phyloP scores from a whole-genome alignment of 2,329 filamentous ascomycete species.

The Bipolaris zeicola region DNA sequence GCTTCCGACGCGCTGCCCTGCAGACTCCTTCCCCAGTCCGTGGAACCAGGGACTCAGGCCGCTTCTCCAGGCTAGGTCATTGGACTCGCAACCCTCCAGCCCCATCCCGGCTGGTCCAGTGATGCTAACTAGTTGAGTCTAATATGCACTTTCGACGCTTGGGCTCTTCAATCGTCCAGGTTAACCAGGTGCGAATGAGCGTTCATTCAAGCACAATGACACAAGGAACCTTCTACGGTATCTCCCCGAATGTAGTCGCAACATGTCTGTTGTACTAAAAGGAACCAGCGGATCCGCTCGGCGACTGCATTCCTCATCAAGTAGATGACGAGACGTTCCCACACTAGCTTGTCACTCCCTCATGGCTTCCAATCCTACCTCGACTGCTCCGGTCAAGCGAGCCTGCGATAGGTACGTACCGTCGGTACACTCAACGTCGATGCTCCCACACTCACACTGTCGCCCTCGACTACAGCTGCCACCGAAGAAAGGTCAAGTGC shows the following conservation, averaged over 20 bases:
- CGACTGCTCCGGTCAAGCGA: constrained; percentile 48
- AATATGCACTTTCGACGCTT: constrained; percentile 45
- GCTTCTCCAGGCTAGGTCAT: constrained; percentile 28
- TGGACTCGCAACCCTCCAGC: constrained; percentile 25
- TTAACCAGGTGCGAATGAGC: constrained; percentile 42
- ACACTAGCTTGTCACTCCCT: constrained; percentile 26
- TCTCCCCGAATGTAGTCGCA: constrained; percentile 35
- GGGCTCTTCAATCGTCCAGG: constrained; percentile 39
- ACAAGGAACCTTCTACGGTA: constrained; percentile 37
- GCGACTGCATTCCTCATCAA: constrained; percentile 27
- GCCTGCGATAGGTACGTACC: constrained; percentile 50
- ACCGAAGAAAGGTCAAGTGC: constrained; percentile 58
- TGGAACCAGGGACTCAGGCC: constrained; percentile 34
- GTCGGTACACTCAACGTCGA: constrained; percentile 10
- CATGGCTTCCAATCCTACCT: constrained; percentile 41
- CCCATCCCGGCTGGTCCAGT: constrained; percentile 31
- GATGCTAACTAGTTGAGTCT: constrained; percentile 37
- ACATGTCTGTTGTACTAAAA: constrained; percentile 39
- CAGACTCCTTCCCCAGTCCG: constrained; percentile 28
- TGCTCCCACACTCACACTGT: constrained; percentile 17
- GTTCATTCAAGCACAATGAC: constrained; percentile 43
- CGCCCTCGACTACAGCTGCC: constrained; percentile 43
- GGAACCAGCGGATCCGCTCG: constrained; percentile 34
- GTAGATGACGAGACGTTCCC: constrained; percentile 31
- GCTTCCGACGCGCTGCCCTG: constrained; percentile 36